Base-by-base conservation (phyloP, 768 basidiomycete species). In the Tulasnella sp. region DNA sequence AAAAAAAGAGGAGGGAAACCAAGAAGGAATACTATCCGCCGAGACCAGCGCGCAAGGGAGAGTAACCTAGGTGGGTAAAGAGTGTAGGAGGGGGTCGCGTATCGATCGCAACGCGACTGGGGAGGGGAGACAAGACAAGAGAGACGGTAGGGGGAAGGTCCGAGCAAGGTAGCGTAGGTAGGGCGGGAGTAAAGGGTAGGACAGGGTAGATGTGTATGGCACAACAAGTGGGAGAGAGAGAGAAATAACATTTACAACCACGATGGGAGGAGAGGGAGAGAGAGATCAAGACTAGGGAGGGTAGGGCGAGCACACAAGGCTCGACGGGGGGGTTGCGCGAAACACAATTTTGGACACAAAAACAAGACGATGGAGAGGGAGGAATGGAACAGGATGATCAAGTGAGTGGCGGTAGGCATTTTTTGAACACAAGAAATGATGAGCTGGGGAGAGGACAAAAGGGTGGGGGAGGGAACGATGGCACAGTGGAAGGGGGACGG, bases 41-140 rank as follows among this genome's bases (percentile, higher is more conserved):
- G 62, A 68, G 62, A 68, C 62, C 62, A 68, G 62, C 62, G 62
- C 31, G 62, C 62, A 68, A 68, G 62, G 31, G 62, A 52, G 52
- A 52, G 52, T 52, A 52, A 52, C 52, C 52, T 52, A 52, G n/a
- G 24, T 7, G 7, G 52, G 52, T 0, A 68, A 34, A 12, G 62
- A 31, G 62, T 31, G 62, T 68, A 16, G 31, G 12, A 19, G 62
- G 14, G 21, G 31, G 27, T 12, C 12, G 62, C 62, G 31, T 68
- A 68, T 68, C 62, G 27, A 16, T 68, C 62, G 62, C 62, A 68
- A 68, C 62, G 62, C 62, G 62, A 68, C 62, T 68, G 18, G 62
- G 27, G n/a, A n/a, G 27, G 62, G 27, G 58, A 68, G 62, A 36
- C 52, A 52, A 52, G 52, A 52, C 52, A 74, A 31, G 73, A 74